Conservation (phyloP, 495 filamentous ascomycete genomes). For the Elasticomyces elasticus region DNA sequence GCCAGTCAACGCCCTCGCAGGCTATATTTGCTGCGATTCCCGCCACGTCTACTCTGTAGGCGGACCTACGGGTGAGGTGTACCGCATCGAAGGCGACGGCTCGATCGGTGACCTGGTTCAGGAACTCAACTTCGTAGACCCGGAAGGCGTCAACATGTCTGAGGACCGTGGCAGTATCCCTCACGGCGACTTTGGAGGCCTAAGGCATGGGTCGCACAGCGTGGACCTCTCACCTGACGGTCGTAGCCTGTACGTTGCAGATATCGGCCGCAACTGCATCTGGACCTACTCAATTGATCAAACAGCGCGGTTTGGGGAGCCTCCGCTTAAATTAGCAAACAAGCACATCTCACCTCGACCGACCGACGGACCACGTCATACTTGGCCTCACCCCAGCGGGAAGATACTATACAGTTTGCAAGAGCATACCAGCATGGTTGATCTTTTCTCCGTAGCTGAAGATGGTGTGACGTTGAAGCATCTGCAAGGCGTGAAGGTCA, state of each 20-base stretch:
- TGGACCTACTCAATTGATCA: slow-evolving; percentile 11
- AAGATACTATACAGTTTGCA: slow-evolving; percentile 20
- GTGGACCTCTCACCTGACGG: slow-evolving; percentile 21
- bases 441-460: slow-evolving; percentile 12
- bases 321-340: slow-evolving; percentile 6
- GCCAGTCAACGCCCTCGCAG: slow-evolving; percentile 10
- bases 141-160: slow-evolving; percentile 10
- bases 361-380: slow-evolving; percentile 21
- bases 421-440: slow-evolving; percentile 23
- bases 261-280: slow-evolving; percentile 21
- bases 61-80: slow-evolving; percentile 22
- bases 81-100: slow-evolving; percentile 14
- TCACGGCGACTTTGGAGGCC: slow-evolving; percentile 22
- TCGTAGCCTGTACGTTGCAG: slow-evolving; percentile 16
- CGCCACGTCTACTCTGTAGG: slow-evolving; percentile 20
- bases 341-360: slow-evolving; percentile 16
- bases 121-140: slow-evolving; percentile 18
- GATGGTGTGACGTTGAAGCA: slow-evolving; percentile 17
- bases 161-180: slow-evolving; percentile 11
- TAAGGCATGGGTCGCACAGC: slow-evolving; percentile 24
- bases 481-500: slow-evolving; percentile 14
- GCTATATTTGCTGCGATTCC: slow-evolving; percentile 19
- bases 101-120: slow-evolving; percentile 14
- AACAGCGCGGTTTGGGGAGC: neutral
- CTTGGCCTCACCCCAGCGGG: slow-evolving; percentile 19